Base-by-base conservation (phyloP, 139 green algal species). In the Microglena sp. region DNA sequence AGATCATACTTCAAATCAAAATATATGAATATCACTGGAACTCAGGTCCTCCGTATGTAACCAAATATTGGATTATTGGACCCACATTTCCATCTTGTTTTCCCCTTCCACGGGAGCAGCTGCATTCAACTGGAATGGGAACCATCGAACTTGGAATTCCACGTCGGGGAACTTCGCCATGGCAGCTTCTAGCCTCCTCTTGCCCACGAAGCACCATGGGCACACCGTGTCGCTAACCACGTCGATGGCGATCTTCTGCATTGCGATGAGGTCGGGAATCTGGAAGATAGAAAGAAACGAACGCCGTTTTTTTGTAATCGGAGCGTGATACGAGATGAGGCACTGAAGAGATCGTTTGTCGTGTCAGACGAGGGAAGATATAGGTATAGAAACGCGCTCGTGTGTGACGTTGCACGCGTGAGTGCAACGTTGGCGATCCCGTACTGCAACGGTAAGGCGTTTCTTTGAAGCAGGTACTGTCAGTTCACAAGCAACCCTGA, bases 191-290 rank as follows among this genome's bases (percentile, higher is more conserved):
- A 87, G 65, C 1, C 81, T 65, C 2, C 72, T 60, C 60, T 90
- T 90, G 26, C 81, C 84, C 2, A 88, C 63, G 53, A 79, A 87
- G 71, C 81, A 90, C 79, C 82, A 90, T 7, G 84, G 84, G 34
- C 50, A 59, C 11, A 59, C 50, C 21, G 50, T 59, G 50, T 59
- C 50, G 22, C 50, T 59, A n/a, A 59, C 28, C 21, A 59, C 21
- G 22, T 59, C 50, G 21, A 59, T 26, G 18, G 15, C 22, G 50
- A 59, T 26, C 50, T 18, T 59, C 11, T 6, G 50, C 50, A 11
- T 59, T 18, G 11, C 15, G 22, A 6, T 24, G 50, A 11, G 21
- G 15, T 59, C 18, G 50, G 28, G 40, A 50, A 18, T 18, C 15
- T 11, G 40, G 11, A 24, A 18, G 40, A 50, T 50, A 11, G 40